Evolutionary conservation across 2,329 filamentous ascomycete genomes (phyloP).

Genomic region (Cladophialophora bantiana): DNA sequence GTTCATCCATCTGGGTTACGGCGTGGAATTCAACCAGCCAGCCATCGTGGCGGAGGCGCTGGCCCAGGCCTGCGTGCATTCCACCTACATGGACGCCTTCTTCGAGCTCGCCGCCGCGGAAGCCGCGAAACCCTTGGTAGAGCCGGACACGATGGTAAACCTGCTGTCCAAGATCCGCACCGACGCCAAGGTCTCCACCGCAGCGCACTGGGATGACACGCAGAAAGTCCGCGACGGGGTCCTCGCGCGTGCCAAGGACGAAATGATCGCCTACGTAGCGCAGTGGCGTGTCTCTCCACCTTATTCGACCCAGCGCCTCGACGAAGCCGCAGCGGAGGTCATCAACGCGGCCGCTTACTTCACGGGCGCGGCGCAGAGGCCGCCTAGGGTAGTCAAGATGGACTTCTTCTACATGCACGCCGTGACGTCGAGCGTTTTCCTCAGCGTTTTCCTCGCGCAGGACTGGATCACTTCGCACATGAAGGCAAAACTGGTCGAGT

Average conservation of each 20-base stretch:
- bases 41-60: slow-evolving; percentile 15
- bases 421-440: slow-evolving; percentile 9
- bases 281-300: neutral
- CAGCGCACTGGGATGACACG: slow-evolving; percentile 10
- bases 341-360: slow-evolving; percentile 19
- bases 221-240: slow-evolving; percentile 18
- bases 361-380: slow-evolving; percentile 8
- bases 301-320: neutral
- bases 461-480: neutral
- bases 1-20: slow-evolving; percentile 14
- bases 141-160: slow-evolving; percentile 3
- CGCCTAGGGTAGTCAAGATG: slow-evolving; percentile 12
- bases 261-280: slow-evolving; percentile 9
- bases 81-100: slow-evolving; percentile 13
- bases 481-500: slow-evolving; percentile 13
- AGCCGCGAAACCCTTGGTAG: neutral
- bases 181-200: slow-evolving; percentile 1
- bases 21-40: slow-evolving; percentile 14
- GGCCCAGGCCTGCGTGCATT: slow-evolving; percentile 17
- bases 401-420: slow-evolving; percentile 24
- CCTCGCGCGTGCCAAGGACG: slow-evolving; percentile 1
- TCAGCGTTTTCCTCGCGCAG: slow-evolving; percentile 12
- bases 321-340: slow-evolving; percentile 11
- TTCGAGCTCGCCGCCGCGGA: slow-evolving; percentile 1
- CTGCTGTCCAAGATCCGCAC: slow-evolving; percentile 4